Base-by-base conservation (phyloP, 1,284 basidiomycete species). In the Marasmius fiardii region DNA sequence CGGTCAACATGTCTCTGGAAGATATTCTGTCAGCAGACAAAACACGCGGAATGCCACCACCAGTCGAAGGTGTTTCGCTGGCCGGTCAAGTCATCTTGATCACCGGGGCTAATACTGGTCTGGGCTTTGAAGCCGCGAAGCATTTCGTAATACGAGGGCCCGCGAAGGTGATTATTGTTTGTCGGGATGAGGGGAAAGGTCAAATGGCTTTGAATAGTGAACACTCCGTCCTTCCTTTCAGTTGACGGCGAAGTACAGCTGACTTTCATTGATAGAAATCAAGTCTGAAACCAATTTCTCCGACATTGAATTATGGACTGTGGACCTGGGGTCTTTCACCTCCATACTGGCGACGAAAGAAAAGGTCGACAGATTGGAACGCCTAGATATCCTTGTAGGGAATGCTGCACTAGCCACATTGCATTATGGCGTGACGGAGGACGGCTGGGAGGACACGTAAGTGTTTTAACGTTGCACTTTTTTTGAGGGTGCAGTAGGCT, bases 361-460 rank as follows among this genome's bases (percentile, higher is more conserved):
- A 28, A 65, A 64, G 43, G 71, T 72, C 10, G 58, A 64, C 28
- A 74, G 75, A 11, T 68, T 66, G 11, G 69, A 65, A 1, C 58
- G 72, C 23, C 60, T 79, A 4, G 75, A 78, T 57, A 69, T 76
- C 11, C 61, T 78, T 1, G 65, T 78, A 7, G 65, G 67, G 55
- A 77, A 77, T 54, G 76, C 75, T 20, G 75, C 60, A 0, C 58
- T 73, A 7, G 44, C 41, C 34, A 43, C 53, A 1, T 2, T 8
- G 2, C 48, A 43, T 16, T 70, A 69, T 47, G 49, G 59, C 11
- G 39, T 62, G 1, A 74, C 72, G 0, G 55, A 53, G 0, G 74
- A 77, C 58, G 73, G 72, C 5, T 77, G 70, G 69, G 75, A 77
- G 56, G 51, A 62, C 11, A 61, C 63, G 75, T 74, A 62, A 48